These are phyloP conservation scores for Plasmopara halstedii DNA, from an alignment of 352 stramenopile species.

Conservation along the genomic window DNA sequence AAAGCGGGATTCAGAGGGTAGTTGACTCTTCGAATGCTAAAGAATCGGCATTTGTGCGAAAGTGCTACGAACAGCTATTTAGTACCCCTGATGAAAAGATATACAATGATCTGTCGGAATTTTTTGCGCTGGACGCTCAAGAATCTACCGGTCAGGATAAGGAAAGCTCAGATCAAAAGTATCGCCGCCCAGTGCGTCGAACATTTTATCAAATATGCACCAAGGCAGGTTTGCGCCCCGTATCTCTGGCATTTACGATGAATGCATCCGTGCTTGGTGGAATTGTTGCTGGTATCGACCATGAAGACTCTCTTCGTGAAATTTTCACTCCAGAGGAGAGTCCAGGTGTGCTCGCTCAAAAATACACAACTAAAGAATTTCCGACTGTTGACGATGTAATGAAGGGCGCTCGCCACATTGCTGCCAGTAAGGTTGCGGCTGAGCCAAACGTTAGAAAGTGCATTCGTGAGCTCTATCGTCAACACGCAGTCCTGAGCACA, in stretches of 20 bases:
- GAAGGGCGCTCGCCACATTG: conserved; percentile 84
- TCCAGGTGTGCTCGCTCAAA: conserved; percentile 55
- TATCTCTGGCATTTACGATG: conserved; percentile 79
- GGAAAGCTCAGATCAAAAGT: conserved; percentile 44
- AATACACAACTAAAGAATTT: conserved; percentile 80
- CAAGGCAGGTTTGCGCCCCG: conserved; percentile 64
- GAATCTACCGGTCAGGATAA: conserved; percentile 49
- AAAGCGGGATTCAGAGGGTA: conserved; percentile 55
- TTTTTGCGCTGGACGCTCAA: conserved; percentile 71
- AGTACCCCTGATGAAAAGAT: conserved; percentile 68
- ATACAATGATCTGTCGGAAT: conserved; percentile 81
- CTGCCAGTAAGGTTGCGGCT: conserved; percentile 72
- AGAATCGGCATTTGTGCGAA: conserved; percentile 72
- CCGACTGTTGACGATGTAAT: conserved; percentile 81
- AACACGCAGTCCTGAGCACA: conserved; percentile 66
- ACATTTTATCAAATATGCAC: conserved; percentile 88
- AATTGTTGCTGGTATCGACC: conserved; percentile 59
- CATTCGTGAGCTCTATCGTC: conserved; percentile 79
- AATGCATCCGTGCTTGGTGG: conserved; percentile 77
- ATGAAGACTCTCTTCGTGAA: conserved; percentile 55
- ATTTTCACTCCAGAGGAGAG: conserved; percentile 73
- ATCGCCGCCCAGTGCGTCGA: conserved; percentile 64
- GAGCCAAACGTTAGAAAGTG: conserved; percentile 81
- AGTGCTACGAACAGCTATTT: conserved; percentile 77
- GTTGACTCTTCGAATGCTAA: conserved; percentile 62